Percentiles rank a stretch among this genome's conserved stretches.
Evolutionary conservation across 371 early-diverging fungal species (phyloP).

Genomic region (Dichotomocladium elegans): DNA sequence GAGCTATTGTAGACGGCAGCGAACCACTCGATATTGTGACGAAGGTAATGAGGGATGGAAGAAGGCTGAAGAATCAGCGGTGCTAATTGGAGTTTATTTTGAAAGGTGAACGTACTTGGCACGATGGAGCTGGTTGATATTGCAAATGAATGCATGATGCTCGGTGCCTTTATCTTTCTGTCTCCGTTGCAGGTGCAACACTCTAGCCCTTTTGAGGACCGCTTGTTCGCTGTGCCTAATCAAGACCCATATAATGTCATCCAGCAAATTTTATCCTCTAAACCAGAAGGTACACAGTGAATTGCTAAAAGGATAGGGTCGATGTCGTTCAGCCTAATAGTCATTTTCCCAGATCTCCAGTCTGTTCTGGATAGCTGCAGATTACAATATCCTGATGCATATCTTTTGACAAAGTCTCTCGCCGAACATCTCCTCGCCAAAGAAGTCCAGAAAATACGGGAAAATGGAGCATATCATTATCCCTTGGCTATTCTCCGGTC

Average conservation of each 20-base stretch:
- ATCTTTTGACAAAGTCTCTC: slow-evolving; percentile 53
- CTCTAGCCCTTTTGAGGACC: slow-evolving; percentile 32
- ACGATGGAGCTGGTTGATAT: slow-evolving; percentile 49
- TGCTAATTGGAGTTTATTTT: neutral
- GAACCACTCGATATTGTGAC: slow-evolving; percentile 46
- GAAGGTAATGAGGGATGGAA: slow-evolving; percentile 27
- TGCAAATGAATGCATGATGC: slow-evolving; percentile 43
- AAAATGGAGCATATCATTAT: slow-evolving; percentile 16
- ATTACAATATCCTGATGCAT: slow-evolving; percentile 44
- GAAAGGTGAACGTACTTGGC: slow-evolving; percentile 50
- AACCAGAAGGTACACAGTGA: slow-evolving; percentile 11
- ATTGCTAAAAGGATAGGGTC: neutral
- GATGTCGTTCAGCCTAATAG: no score
- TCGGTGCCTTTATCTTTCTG: slow-evolving; percentile 47
- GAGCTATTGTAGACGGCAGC: slow-evolving; percentile 53
- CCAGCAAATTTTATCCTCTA: slow-evolving; percentile 11
- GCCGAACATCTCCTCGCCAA: slow-evolving; percentile 52
- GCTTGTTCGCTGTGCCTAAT: slow-evolving; percentile 41
- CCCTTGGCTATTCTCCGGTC: slow-evolving; percentile 55
- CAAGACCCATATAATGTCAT: slow-evolving; percentile 38
- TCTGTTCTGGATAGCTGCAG: slow-evolving; percentile 8
- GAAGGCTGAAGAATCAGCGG: neutral
- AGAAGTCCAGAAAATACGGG: slow-evolving; percentile 33
- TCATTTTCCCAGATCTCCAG: slow-evolving; percentile 14
- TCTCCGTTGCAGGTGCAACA: slow-evolving; percentile 42